Evolutionary conservation across 495 filamentous ascomycete genomes (phyloP).

Genomic region (Neurospora sublineolata): DNA sequence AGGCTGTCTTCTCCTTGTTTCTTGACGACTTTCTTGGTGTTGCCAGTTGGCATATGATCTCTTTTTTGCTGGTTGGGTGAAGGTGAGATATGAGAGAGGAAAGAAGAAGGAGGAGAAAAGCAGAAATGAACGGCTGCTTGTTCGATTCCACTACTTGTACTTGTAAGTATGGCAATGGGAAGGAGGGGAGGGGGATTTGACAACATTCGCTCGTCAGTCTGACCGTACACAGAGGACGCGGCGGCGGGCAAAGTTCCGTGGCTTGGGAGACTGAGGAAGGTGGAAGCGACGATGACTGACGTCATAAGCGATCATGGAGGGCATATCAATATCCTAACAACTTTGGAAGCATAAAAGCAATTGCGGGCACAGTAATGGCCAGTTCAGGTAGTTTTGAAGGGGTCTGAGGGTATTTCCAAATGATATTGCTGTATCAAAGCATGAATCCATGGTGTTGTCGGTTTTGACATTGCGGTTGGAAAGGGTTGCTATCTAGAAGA

Average conservation of each 20-base stretch:
- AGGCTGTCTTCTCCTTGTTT: not conserved
- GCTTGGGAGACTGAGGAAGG: too few relatives aligned
- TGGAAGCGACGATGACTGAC: not conserved
- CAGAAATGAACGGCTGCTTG: not conserved
- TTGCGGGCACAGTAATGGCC: not conserved
- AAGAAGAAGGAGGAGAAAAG: not conserved
- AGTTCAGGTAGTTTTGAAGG: not conserved
- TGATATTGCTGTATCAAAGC: not conserved
- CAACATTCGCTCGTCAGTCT: not conserved
- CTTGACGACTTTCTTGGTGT: not conserved
- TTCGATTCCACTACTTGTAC: not conserved
- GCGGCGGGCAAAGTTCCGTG: too few relatives aligned
- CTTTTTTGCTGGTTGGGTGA: not conserved
- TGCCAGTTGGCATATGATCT: not conserved
- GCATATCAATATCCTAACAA: not conserved
- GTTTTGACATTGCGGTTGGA: not conserved
- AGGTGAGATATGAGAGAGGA: not conserved
- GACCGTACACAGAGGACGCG: not conserved
- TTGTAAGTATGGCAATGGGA: not conserved
- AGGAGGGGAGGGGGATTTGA: not conserved
- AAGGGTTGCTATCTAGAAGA: not conserved
- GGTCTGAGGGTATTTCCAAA: not conserved
- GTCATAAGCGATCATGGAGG: not conserved
- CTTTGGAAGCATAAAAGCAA: not conserved
- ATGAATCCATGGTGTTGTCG: not conserved